Percentiles rank a stretch among this genome's conserved stretches.
Evolutionary conservation across 179 eudicot species (phyloP).

Genomic region (Heliamphora pulchella): DNA sequence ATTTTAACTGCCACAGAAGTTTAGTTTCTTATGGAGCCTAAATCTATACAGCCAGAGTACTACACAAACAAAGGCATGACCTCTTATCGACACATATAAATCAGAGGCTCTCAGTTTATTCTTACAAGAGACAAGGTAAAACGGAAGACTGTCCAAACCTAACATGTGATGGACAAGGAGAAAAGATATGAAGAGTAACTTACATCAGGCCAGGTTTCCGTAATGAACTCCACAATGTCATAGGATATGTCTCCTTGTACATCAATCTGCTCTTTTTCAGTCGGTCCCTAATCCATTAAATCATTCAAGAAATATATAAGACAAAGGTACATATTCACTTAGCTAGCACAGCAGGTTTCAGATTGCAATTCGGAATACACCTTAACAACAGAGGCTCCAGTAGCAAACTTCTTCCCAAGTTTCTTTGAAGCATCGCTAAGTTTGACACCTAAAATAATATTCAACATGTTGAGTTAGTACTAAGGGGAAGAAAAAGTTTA

Average conservation of each 20-base stretch:
- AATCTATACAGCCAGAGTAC: not conserved
- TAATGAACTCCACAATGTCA: slow-evolving; percentile 86
- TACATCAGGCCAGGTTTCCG: slow-evolving; percentile 95
- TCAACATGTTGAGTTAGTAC: not conserved
- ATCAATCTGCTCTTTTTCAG: slow-evolving; percentile 95
- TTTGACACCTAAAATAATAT: slow-evolving; percentile 52
- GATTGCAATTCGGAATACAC: slow-evolving; percentile 23
- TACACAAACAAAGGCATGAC: not conserved
- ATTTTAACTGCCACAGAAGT: not conserved
- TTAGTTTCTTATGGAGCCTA: not conserved
- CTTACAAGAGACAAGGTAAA: too few relatives aligned
- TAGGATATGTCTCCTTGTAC: slow-evolving; percentile 97
- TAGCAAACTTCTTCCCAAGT: slow-evolving; percentile 98
- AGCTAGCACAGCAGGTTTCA: not conserved
- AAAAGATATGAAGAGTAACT: slow-evolving; percentile 14
- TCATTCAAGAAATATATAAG: not conserved
- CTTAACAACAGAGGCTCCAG: slow-evolving; percentile 98
- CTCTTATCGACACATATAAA: not conserved
- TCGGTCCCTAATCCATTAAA: slow-evolving; percentile 59
- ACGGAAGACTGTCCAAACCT: not conserved
- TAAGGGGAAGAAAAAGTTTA: not conserved
- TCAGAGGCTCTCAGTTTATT: not conserved
- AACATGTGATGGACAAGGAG: not conserved
- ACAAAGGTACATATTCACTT: not conserved
- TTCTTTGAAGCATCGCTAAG: slow-evolving; percentile 96